phyloP scores from a whole-genome alignment of 805 yeast genomes.

The Zygoascus biomembranicola region DNA sequence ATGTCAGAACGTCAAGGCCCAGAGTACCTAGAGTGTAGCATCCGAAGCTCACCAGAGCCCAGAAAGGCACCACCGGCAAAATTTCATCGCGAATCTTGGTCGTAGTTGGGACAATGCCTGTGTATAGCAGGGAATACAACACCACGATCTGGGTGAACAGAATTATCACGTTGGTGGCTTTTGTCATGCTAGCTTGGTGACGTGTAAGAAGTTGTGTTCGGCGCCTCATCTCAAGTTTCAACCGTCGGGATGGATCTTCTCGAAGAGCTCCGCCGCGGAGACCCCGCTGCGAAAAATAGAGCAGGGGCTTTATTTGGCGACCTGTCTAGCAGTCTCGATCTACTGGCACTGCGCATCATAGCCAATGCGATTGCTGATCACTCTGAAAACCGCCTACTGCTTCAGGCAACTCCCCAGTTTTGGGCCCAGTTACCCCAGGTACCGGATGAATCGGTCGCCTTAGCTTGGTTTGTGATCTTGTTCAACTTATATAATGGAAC shows the following conservation, averaged over 20 bases:
- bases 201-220: not conserved
- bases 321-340: not conserved
- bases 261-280: not conserved
- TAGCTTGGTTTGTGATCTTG: slow-evolving; percentile 3
- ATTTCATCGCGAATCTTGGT: slow-evolving; percentile 42
- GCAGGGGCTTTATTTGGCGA: not conserved
- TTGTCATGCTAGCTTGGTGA: slow-evolving; percentile 44
- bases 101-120: slow-evolving; percentile 49
- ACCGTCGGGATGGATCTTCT: not conserved
- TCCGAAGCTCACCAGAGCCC: slow-evolving; percentile 63
- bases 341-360: slow-evolving; percentile 1
- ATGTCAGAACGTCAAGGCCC: slow-evolving; percentile 60
- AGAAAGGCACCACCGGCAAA: slow-evolving; percentile 60
- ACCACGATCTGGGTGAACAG: slow-evolving; percentile 40
- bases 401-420: not conserved
- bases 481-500: slow-evolving; percentile 12
- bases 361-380: slow-evolving; percentile 16
- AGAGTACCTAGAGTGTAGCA: slow-evolving; percentile 58
- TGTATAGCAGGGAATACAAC: slow-evolving; percentile 43
- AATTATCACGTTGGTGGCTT: slow-evolving; percentile 52
- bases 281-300: not conserved
- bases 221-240: not conserved
- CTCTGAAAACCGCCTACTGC: not conserved
- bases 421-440: not conserved
- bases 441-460: not conserved